Conservation (phyloP, 495 filamentous ascomycete species). For the Cudoniella acicularis region DNA sequence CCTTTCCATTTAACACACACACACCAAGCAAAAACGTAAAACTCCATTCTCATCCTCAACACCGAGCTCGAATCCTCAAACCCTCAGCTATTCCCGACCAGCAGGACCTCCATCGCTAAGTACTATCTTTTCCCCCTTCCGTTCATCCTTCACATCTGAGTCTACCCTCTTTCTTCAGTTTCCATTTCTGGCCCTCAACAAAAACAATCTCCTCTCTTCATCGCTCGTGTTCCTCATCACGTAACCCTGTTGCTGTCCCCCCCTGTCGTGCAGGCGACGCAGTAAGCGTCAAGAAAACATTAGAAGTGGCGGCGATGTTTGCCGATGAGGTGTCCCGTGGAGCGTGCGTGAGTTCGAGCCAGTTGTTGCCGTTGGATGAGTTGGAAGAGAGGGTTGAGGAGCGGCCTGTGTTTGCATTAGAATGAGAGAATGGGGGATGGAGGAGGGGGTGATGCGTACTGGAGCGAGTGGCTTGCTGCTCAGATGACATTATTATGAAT, state of each 20-base stretch:
- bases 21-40: too few species aligned
- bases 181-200: neutral
- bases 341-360: neutral
- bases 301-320: neutral
- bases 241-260: too few species aligned
- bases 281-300: neutral
- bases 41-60: too few species aligned
- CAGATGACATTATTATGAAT: neutral
- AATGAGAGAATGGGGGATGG: neutral
- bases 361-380: neutral
- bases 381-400: neutral
- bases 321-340: neutral
- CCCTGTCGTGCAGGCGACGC: neutral
- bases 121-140: too few species aligned
- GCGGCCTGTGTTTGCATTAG: neutral
- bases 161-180: too few species aligned
- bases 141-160: too few species aligned
- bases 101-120: too few species aligned
- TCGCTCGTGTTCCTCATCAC: neutral
- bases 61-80: too few species aligned
- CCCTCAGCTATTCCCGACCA: too few species aligned
- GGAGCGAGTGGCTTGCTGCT: neutral
- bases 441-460: neutral
- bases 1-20: too few species aligned
- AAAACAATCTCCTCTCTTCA: neutral